Conservation (phyloP, 139 green algal genomes). For the Chlorella sp. region DNA sequence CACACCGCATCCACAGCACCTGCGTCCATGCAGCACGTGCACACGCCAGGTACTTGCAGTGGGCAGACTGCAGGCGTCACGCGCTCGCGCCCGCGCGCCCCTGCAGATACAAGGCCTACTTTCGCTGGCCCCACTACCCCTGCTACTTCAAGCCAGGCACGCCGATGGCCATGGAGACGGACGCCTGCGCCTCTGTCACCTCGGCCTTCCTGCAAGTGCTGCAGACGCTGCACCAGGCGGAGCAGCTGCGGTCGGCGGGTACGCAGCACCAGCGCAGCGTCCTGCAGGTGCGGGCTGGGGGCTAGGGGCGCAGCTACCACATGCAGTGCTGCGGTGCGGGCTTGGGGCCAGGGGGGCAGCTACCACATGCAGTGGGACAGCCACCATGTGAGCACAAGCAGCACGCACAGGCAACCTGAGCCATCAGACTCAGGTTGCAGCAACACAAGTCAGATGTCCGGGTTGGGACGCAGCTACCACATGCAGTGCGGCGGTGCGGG, state of each 20-base stretch:
- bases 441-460: too few relatives aligned
- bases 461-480: too few relatives aligned
- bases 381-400: too few relatives aligned
- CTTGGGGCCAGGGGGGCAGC: too few relatives aligned
- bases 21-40: neutral
- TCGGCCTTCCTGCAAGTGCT: slow-evolving; percentile 89
- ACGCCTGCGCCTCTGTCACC: slow-evolving; percentile 87
- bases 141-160: slow-evolving; percentile 35
- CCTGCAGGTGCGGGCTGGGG: slow-evolving; percentile 45
- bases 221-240: slow-evolving; percentile 64
- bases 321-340: too few relatives aligned
- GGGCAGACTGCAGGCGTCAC: neutral
- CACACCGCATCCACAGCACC: too few relatives aligned
- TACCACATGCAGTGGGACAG: too few relatives aligned
- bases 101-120: slow-evolving; percentile 76
- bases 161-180: slow-evolving; percentile 64
- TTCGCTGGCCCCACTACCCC: slow-evolving; percentile 83
- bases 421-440: too few relatives aligned
- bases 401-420: too few relatives aligned
- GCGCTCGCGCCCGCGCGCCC: too few relatives aligned
- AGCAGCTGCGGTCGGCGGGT: slow-evolving; percentile 30
- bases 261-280: slow-evolving; percentile 10
- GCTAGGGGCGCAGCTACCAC: too few relatives aligned
- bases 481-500: too few relatives aligned
- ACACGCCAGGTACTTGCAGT: neutral